phyloP scores from a whole-genome alignment of 345 rosid species.

The Hirschfeldia incana region DNA sequence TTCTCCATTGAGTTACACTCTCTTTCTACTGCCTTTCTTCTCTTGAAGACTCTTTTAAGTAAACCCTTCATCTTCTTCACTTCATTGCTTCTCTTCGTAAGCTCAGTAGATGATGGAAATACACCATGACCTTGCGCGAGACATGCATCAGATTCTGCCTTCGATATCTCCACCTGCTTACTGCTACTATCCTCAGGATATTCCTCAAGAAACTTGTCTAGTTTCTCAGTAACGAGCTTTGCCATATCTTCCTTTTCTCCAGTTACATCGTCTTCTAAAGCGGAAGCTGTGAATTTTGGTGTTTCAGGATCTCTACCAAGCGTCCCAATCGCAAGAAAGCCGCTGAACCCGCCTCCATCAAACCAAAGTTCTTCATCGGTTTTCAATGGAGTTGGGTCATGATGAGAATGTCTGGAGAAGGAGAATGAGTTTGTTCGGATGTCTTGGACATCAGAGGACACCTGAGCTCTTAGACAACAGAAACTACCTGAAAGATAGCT shows the following conservation, averaged over 20 bases:
- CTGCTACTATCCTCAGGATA: neutral
- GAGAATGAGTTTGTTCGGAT: slow-evolving; percentile 38
- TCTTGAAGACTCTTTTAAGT: slow-evolving; percentile 20
- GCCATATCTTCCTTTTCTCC: neutral
- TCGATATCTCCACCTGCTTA: neutral
- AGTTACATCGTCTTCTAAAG: slow-evolving; percentile 13
- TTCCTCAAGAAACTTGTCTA: slow-evolving; percentile 32
- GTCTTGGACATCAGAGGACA: slow-evolving; percentile 25
- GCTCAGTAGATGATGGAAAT: neutral
- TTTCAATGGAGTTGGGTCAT: neutral
- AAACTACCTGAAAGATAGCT: slow-evolving; percentile 21
- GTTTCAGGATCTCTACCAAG: slow-evolving; percentile 39
- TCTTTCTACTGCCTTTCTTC: slow-evolving; percentile 4
- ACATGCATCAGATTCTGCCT: neutral
- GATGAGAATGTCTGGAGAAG: slow-evolving; percentile 21
- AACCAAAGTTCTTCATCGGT: slow-evolving; percentile 1
- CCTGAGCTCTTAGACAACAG: slow-evolving; percentile 18
- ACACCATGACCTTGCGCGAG: neutral
- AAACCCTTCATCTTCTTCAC: slow-evolving; percentile 9
- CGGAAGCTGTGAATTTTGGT: slow-evolving; percentile 24
- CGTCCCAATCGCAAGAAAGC: slow-evolving; percentile 32
- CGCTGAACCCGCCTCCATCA: slow-evolving; percentile 28
- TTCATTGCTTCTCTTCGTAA: slow-evolving; percentile 10
- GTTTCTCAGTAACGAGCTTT: slow-evolving; percentile 29
- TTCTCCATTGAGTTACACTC: slow-evolving; percentile 16